phyloP scores from a whole-genome alignment of 1,284 basidiomycete species.

The Apiotrichum veenhuisii region DNA sequence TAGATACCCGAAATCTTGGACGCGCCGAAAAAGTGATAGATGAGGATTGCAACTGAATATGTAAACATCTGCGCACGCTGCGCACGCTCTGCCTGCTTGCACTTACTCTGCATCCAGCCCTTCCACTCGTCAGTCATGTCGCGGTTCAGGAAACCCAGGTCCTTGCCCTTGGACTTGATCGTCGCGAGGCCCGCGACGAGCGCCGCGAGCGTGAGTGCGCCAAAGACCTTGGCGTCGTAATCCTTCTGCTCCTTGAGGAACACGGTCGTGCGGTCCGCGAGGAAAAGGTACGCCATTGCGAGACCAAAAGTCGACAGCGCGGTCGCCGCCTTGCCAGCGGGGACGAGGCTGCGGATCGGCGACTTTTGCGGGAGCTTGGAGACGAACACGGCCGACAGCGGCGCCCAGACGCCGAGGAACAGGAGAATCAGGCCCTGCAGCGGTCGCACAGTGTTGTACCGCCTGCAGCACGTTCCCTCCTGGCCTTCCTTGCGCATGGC shows the following conservation, averaged over 20 bases:
- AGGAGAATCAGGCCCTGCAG: constrained; percentile 62
- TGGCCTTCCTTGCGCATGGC: constrained; percentile 63
- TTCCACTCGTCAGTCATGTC: constrained; percentile 95
- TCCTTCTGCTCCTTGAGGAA: constrained; percentile 86
- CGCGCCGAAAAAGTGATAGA: constrained; percentile 83
- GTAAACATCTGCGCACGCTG: too few relatives aligned
- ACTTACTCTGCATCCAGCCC: constrained; percentile 89
- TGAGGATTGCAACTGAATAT: constrained; percentile 75
- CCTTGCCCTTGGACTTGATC: constrained; percentile 62
- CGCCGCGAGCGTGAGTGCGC: constrained; percentile 56
- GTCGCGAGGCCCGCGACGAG: constrained; percentile 63
- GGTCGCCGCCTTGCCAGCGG: constrained; percentile 43
- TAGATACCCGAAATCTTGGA: constrained; percentile 85
- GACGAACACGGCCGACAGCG: constrained; percentile 53
- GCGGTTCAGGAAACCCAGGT: constrained; percentile 79
- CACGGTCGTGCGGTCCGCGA: constrained; percentile 73
- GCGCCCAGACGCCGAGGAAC: constrained; percentile 58
- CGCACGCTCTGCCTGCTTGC: background rate
- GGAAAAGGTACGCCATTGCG: constrained; percentile 63
- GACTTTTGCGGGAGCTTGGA: constrained; percentile 22
- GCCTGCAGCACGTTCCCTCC: constrained; percentile 77
- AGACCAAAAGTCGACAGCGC: constrained; percentile 62
- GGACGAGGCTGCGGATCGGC: constrained; percentile 48
- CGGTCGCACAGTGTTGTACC: constrained; percentile 64
- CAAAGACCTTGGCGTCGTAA: constrained; percentile 67